Evolutionary conservation across 495 filamentous ascomycete genomes (phyloP).

Genomic region (Penicillium mononematosum): DNA sequence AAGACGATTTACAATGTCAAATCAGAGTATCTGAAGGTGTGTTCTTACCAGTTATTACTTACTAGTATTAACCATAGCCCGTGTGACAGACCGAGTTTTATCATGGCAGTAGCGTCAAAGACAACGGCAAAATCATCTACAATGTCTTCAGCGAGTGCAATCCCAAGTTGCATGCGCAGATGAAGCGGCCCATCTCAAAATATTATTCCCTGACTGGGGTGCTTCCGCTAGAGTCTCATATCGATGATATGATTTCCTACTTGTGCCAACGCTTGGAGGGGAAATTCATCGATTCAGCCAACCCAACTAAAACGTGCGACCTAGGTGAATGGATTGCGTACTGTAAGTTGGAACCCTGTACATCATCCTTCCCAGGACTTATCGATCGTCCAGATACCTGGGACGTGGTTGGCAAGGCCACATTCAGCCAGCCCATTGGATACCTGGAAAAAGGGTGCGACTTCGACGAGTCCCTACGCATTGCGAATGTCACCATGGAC

Average conservation of each 20-base stretch:
- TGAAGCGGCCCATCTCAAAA: conserved; percentile 39
- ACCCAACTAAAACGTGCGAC: conserved; percentile 22
- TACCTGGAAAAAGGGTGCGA: conserved; percentile 40
- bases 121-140: conserved; percentile 36
- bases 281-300: conserved; percentile 26
- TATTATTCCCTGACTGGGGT: conserved; percentile 34
- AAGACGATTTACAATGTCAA: conserved; percentile 31
- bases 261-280: conserved; percentile 33
- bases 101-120: conserved; percentile 31
- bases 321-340: conserved; percentile 36
- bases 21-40: conserved; percentile 24
- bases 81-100: conserved; percentile 40
- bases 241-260: conserved; percentile 35
- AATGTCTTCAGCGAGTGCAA: conserved; percentile 35
- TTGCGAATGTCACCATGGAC: conserved; percentile 18
- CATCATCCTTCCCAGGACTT: not conserved
- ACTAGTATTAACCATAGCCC: not conserved
- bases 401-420: conserved; percentile 34
- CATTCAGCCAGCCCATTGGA: conserved; percentile 38
- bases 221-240: conserved; percentile 31
- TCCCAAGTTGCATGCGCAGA: conserved; percentile 26
- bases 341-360: conserved; percentile 14
- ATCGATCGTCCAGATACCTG: conserved; percentile 29
- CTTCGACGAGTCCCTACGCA: conserved; percentile 23
- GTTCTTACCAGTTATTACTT: not conserved